Conservation (phyloP, 2,329 filamentous ascomycete species). For the Fusarium sambucinum region DNA sequence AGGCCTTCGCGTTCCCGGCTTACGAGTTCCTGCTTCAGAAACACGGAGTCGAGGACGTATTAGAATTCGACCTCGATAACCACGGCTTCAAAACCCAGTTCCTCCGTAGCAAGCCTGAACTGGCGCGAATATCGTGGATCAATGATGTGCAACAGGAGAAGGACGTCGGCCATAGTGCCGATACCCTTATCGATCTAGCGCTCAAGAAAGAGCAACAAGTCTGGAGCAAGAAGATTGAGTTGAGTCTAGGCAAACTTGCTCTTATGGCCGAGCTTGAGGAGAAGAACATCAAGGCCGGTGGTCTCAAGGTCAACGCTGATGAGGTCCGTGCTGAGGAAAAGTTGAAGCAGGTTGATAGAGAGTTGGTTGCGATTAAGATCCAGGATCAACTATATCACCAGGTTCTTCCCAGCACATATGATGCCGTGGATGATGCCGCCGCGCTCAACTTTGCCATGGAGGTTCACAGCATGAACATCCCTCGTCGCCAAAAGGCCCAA, state of each 20-base stretch:
- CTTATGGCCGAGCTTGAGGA: conserved; percentile 71
- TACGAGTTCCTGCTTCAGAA: conserved; percentile 82
- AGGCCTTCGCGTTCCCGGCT: conserved; percentile 78
- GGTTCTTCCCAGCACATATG: conserved; percentile 74
- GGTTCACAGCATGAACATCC: conserved; percentile 68
- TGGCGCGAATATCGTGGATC: conserved; percentile 91
- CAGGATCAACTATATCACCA: conserved; percentile 83
- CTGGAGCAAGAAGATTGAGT: conserved; percentile 94
- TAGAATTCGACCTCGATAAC: conserved; percentile 78
- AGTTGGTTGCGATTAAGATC: conserved; percentile 78
- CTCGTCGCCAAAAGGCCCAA: conserved; percentile 73
- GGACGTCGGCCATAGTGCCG: conserved; percentile 79
- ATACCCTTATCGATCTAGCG: conserved; percentile 77
- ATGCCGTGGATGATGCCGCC: conserved; percentile 82
- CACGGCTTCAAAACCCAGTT: conserved; percentile 80
- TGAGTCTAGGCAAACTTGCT: conserved; percentile 88
- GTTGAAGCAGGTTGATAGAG: conserved; percentile 68
- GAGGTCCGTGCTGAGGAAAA: conserved; percentile 56
- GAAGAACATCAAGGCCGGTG: conserved; percentile 48
- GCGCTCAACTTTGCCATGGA: conserved; percentile 82
- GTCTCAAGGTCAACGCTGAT: conserved; percentile 55
- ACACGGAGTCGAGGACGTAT: conserved; percentile 73
- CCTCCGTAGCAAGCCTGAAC: conserved; percentile 76
- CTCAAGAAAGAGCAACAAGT: conserved; percentile 79
- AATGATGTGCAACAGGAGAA: conserved; percentile 85